Conservation (phyloP, 495 filamentous ascomycete species). For the Aspergillus leporis region DNA sequence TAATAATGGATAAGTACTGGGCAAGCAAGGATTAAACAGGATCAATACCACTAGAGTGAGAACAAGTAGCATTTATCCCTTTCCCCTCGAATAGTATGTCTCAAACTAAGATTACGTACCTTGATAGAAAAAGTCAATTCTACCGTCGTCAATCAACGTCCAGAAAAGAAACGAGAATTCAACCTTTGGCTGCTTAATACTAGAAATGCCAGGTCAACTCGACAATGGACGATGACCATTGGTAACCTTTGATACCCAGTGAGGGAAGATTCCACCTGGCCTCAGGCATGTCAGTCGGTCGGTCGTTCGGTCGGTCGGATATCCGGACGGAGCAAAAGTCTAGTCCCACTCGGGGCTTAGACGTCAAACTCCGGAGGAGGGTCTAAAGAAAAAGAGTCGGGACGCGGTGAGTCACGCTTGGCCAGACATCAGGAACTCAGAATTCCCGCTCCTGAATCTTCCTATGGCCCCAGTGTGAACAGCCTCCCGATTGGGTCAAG, state of each 20-base stretch:
- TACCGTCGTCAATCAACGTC: neutral
- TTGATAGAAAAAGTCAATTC: neutral
- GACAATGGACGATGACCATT: neutral
- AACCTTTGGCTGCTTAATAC: neutral
- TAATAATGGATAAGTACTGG: neutral
- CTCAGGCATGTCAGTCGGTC: slow-evolving; percentile 13
- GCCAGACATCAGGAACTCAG: slow-evolving; percentile 10
- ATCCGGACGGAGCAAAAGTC: slow-evolving; percentile 14
- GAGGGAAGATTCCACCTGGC: neutral
- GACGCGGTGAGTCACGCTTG: slow-evolving; percentile 21
- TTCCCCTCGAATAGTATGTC: neutral
- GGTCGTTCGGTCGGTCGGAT: slow-evolving; percentile 20
- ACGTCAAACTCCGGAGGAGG: slow-evolving; percentile 17
- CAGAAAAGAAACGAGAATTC: neutral
- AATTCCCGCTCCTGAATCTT: slow-evolving; percentile 22
- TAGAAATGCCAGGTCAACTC: neutral
- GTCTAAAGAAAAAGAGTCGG: slow-evolving; percentile 28
- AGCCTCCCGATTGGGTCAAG: slow-evolving; percentile 18
- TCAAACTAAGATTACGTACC: neutral
- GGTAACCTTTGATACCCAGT: neutral
- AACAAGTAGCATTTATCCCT: neutral
- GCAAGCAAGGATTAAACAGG: neutral
- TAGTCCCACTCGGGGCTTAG: slow-evolving; percentile 5
- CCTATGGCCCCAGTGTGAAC: slow-evolving; percentile 19
- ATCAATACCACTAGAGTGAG: neutral